These are phyloP conservation scores for Mortierella hygrophila DNA, from an alignment of 192 early-diverging fungal species.

Conservation along the genomic window DNA sequence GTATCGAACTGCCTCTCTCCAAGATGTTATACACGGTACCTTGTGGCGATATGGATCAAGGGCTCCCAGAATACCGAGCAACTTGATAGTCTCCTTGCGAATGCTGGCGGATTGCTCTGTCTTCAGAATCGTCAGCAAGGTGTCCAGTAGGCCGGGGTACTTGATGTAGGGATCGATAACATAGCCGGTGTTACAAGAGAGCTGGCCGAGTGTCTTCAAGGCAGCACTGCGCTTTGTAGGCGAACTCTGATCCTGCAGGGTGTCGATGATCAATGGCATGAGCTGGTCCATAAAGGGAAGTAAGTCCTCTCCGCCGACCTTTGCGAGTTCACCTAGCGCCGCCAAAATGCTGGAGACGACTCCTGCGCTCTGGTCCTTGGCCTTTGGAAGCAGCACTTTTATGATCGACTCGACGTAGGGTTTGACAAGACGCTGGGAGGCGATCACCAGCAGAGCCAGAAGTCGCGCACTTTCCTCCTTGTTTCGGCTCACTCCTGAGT, in stretches of 20 bases:
- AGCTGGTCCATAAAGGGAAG: conserved; percentile 84
- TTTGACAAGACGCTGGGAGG: conserved; percentile 85
- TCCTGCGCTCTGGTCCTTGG: conserved; percentile 79
- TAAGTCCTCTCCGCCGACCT: conserved; percentile 88
- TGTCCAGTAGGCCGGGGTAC: conserved; percentile 87
- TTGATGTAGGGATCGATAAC: conserved; percentile 92
- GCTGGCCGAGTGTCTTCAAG: conserved; percentile 86
- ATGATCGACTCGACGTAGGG: conserved; percentile 93
- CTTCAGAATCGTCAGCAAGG: conserved; percentile 85
- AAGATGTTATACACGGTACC: conserved; percentile 31
- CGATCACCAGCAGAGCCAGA: conserved; percentile 79
- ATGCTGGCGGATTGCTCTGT: conserved; percentile 82
- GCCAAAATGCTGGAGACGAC: conserved; percentile 85
- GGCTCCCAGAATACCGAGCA: conserved; percentile 95
- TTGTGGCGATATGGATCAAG: conserved; percentile 90
- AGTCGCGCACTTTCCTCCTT: conserved; percentile 89
- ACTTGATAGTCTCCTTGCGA: conserved; percentile 86
- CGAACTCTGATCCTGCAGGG: conserved; percentile 89
- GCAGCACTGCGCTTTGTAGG: conserved; percentile 89
- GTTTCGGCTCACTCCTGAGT: conserved; percentile 83
- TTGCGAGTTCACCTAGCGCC: conserved; percentile 85
- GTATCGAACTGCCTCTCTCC: neutral
- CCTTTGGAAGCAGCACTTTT: conserved; percentile 85
- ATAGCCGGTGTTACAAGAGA: conserved; percentile 87
- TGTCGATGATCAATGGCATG: conserved; percentile 89